These are phyloP conservation scores for Malus orientalis DNA, from an alignment of 306 rosid species.

Conservation along the genomic window DNA sequence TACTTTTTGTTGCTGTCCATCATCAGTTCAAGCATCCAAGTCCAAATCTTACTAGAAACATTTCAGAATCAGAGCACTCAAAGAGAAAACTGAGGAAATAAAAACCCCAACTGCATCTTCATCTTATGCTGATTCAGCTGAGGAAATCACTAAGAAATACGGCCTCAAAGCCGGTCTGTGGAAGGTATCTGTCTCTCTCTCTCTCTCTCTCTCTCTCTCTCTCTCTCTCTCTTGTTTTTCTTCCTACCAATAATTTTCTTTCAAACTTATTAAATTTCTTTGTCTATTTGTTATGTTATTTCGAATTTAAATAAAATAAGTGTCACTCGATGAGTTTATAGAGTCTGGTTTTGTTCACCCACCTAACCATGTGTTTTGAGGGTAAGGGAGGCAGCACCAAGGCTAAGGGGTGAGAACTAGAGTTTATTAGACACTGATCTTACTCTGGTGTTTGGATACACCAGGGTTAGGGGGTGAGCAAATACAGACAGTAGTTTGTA, in stretches of 20 bases:
- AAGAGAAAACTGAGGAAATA: slow-evolving; percentile 66
- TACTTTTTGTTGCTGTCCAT: not conserved
- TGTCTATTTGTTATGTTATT: too few relatives aligned
- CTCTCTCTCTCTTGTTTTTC: not conserved
- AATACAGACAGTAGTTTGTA: too few relatives aligned
- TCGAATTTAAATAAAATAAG: not conserved
- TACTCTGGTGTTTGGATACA: too few relatives aligned
- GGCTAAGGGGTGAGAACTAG: too few relatives aligned
- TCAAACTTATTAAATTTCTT: not conserved
- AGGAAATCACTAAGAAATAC: slow-evolving; percentile 56
- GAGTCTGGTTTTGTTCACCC: not conserved
- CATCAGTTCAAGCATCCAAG: slow-evolving; percentile 21
- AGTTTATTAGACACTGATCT: too few relatives aligned
- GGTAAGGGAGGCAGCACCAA: too few relatives aligned
- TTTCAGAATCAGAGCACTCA: slow-evolving; percentile 59
- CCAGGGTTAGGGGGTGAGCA: too few relatives aligned
- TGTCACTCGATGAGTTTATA: not conserved
- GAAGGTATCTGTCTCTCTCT: slow-evolving; percentile 52
- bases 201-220: not conserved
- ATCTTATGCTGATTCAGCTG: slow-evolving; percentile 37
- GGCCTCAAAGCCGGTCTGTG: slow-evolving; percentile 95
- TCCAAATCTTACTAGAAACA: slow-evolving; percentile 17
- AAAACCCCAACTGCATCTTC: slow-evolving; percentile 47
- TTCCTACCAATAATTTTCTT: not conserved
- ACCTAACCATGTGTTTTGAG: too few relatives aligned